Percentiles rank a stretch among this genome's conserved stretches.
Conservation (phyloP, 2,329 filamentous ascomycete genomes). For the Dactylella cylindrospora region DNA sequence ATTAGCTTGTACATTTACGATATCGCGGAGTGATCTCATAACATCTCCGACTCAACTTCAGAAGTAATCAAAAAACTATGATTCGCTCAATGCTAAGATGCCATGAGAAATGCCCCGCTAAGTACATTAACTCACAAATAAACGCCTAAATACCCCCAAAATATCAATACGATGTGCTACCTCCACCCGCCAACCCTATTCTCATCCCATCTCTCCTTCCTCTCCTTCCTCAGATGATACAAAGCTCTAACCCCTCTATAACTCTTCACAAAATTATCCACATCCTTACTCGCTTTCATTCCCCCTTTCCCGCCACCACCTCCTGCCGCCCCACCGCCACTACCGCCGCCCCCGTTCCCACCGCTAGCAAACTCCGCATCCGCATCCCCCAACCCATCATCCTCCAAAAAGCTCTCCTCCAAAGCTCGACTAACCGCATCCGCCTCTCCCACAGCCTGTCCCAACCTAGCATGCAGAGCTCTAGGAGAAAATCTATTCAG, state of each 20-base stretch:
- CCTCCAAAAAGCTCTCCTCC: constrained; percentile 88
- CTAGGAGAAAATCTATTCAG: constrained; percentile 82
- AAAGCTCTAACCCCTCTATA: constrained; percentile 78
- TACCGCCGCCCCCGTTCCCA: not conserved
- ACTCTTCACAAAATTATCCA: constrained; percentile 77
- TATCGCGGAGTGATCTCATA: too few relatives aligned
- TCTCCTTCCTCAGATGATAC: constrained; percentile 77
- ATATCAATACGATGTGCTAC: too few relatives aligned
- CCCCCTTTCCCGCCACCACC: constrained; percentile 51
- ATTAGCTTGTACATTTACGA: too few relatives aligned
- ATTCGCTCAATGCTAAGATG: too few relatives aligned
- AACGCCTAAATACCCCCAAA: too few relatives aligned
- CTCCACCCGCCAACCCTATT: constrained; percentile 93
- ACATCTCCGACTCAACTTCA: too few relatives aligned
- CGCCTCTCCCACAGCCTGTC: constrained; percentile 76
- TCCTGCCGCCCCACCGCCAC: constrained; percentile 48
- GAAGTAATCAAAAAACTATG: too few relatives aligned
- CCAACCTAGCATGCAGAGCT: constrained; percentile 78
- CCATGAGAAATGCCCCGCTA: too few relatives aligned
- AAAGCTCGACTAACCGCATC: constrained; percentile 75
- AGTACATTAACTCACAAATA: too few relatives aligned
- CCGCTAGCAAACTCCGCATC: constrained; percentile 45
- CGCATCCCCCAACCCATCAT: constrained; percentile 52
- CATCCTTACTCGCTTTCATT: constrained; percentile 74
- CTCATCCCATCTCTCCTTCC: constrained; percentile 93